These are phyloP conservation scores for Fusarium sarcochroum DNA, from an alignment of 2,329 filamentous ascomycete genomes.

Conservation along the genomic window DNA sequence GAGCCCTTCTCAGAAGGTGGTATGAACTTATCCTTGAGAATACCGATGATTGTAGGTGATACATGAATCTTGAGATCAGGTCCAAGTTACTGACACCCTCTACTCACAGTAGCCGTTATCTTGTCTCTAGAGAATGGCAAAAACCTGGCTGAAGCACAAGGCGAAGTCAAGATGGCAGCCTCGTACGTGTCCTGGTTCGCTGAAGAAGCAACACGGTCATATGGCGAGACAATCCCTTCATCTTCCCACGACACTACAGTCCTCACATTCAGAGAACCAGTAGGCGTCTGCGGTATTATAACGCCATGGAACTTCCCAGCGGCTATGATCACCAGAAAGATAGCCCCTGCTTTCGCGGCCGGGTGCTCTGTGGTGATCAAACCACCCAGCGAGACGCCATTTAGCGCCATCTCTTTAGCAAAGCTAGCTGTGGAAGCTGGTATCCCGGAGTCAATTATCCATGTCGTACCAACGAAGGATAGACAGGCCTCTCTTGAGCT, in stretches of 20 bases:
- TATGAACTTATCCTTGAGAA: conserved; percentile 43
- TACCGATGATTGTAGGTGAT: conserved; percentile 41
- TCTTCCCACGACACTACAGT: conserved; percentile 74
- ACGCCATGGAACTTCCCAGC: conserved; percentile 54
- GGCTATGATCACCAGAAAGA: conserved; percentile 54
- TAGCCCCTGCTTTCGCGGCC: conserved; percentile 72
- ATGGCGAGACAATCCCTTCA: conserved; percentile 71
- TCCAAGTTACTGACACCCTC: not conserved
- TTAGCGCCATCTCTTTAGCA: conserved; percentile 79
- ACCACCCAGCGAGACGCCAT: conserved; percentile 79
- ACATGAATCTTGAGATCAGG: not conserved
- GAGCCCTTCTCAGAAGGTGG: conserved; percentile 43
- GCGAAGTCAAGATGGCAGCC: conserved; percentile 67
- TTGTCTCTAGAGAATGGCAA: conserved; percentile 68
- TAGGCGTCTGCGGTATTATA: conserved; percentile 60
- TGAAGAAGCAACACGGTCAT: conserved; percentile 63
- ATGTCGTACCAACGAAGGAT: conserved; percentile 46
- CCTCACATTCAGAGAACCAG: conserved; percentile 74
- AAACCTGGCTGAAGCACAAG: conserved; percentile 65
- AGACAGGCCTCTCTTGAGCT: conserved; percentile 47
- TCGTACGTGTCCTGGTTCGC: conserved; percentile 70
- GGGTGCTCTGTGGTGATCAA: conserved; percentile 83
- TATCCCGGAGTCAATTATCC: conserved; percentile 64
- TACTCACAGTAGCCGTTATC: conserved; percentile 51
- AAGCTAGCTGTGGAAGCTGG: conserved; percentile 79